These are phyloP conservation scores for Lenzites betulinus DNA, from an alignment of 768 basidiomycete species.

Conservation along the genomic window DNA sequence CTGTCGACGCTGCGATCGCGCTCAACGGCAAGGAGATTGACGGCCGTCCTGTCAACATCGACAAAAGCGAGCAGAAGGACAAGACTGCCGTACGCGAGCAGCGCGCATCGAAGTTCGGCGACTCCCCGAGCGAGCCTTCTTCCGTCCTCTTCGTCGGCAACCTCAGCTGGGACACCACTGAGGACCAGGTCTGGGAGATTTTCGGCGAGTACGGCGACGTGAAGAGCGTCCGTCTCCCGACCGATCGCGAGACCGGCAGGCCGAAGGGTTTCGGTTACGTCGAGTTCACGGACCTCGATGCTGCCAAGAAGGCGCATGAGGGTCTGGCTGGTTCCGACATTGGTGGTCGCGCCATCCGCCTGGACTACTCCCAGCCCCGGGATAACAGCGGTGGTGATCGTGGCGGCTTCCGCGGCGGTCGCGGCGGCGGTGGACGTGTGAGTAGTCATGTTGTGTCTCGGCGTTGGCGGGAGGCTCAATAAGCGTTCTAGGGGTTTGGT, in stretches of 20 bases:
- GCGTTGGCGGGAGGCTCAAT: background rate
- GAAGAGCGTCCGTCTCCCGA: conserved; percentile 86
- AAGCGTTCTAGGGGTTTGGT: conserved; percentile 26
- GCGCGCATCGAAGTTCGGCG: conserved; percentile 77
- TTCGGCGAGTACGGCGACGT: conserved; percentile 88
- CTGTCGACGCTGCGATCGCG: conserved; percentile 78
- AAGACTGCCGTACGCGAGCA: conserved; percentile 60
- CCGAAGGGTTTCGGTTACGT: conserved; percentile 98
- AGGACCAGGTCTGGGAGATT: conserved; percentile 86
- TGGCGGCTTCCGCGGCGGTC: conserved; percentile 34
- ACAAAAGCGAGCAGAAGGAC: conserved; percentile 69
- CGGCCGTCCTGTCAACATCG: conserved; percentile 84
- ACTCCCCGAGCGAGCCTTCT: conserved; percentile 65
- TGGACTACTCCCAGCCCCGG: conserved; percentile 87
- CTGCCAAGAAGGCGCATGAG: conserved; percentile 79
- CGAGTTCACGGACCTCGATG: conserved; percentile 81
- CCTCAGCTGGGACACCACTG: conserved; percentile 74
- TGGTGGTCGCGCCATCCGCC: conserved; percentile 75
- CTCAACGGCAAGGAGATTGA: conserved; percentile 90
- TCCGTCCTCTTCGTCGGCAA: conserved; percentile 89
- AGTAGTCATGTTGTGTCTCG: conserved; percentile 11
- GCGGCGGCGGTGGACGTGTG: conserved; percentile 34
- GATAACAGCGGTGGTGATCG: conserved; percentile 58
- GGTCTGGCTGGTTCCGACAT: conserved; percentile 71
- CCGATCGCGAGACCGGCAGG: conserved; percentile 86